Conservation (phyloP, 148 eudicot genomes). For the Vaccinium darrowii region DNA sequence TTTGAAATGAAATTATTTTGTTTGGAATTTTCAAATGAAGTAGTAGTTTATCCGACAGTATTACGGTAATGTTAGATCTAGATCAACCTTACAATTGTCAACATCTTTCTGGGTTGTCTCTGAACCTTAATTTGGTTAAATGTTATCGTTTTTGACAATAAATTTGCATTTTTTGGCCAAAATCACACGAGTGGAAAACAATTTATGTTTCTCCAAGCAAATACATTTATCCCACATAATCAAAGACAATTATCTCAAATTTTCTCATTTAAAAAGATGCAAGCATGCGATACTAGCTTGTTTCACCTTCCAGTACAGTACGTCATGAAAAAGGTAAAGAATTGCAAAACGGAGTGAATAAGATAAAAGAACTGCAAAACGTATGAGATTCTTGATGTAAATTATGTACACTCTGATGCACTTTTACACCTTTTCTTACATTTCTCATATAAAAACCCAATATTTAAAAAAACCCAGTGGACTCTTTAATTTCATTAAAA, state of each 20-base stretch:
- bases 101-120: too few species aligned
- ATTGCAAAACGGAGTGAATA: neutral
- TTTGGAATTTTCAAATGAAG: too few species aligned
- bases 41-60: too few species aligned
- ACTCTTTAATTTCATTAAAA: neutral
- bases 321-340: neutral
- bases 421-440: neutral
- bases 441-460: neutral
- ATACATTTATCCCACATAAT: too few species aligned
- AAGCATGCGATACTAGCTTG: too few species aligned
- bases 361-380: neutral
- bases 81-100: neutral
- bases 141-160: too few species aligned
- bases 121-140: too few species aligned
- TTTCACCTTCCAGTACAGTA: neutral
- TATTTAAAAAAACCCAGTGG: neutral
- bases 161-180: neutral
- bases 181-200: neutral
- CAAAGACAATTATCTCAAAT: too few species aligned
- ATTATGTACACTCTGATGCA: neutral
- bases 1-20: too few species aligned
- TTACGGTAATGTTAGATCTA: neutral
- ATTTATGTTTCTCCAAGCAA: neutral
- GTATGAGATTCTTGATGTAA: neutral
- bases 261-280: too few species aligned